Conservation (phyloP, 2,329 filamentous ascomycete species). For the Domatiomyces globalis region DNA sequence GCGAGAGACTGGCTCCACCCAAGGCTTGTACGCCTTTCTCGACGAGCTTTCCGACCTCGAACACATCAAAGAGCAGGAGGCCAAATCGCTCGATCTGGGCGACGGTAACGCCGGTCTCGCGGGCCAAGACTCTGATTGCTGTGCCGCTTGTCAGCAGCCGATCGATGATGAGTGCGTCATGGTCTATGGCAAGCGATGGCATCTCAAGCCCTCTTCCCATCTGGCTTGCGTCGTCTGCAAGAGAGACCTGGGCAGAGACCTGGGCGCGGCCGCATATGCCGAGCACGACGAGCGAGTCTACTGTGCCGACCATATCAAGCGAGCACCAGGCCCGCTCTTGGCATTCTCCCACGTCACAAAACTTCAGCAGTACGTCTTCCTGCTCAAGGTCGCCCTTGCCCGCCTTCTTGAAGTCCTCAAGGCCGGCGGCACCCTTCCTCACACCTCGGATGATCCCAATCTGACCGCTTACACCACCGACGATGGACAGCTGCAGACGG, state of each 20-base stretch:
- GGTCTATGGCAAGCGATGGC: conserved; percentile 63
- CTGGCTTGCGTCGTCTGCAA: conserved; percentile 57
- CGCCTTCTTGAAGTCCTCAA: conserved; percentile 76
- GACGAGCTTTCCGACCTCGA: conserved; percentile 77
- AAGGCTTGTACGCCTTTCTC: conserved; percentile 69
- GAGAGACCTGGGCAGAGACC: conserved; percentile 53
- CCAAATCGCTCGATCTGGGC: conserved; percentile 48
- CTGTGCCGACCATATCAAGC: conserved; percentile 43
- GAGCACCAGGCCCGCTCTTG: conserved; percentile 41
- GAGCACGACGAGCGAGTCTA: conserved; percentile 53
- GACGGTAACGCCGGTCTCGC: conserved; percentile 53
- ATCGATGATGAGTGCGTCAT: conserved; percentile 90
- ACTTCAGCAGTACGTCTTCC: conserved; percentile 84
- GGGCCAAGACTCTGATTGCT: conserved; percentile 71
- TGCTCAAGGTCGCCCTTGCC: conserved; percentile 81
- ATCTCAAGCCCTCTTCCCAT: conserved; percentile 50
- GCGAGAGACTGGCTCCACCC: conserved; percentile 59
- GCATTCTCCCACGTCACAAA: conserved; percentile 66
- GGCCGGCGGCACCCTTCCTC: conserved; percentile 65
- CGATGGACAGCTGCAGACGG: conserved; percentile 45
- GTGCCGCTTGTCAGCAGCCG: conserved; percentile 63
- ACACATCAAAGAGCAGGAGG: conserved; percentile 55
- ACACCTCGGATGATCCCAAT: conserved; percentile 60
- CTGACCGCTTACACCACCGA: conserved; percentile 51
- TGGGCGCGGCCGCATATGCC: conserved; percentile 59